These are phyloP conservation scores for Cystofilobasidium bisporidii DNA, from an alignment of 768 basidiomycete species.

Conservation along the genomic window DNA sequence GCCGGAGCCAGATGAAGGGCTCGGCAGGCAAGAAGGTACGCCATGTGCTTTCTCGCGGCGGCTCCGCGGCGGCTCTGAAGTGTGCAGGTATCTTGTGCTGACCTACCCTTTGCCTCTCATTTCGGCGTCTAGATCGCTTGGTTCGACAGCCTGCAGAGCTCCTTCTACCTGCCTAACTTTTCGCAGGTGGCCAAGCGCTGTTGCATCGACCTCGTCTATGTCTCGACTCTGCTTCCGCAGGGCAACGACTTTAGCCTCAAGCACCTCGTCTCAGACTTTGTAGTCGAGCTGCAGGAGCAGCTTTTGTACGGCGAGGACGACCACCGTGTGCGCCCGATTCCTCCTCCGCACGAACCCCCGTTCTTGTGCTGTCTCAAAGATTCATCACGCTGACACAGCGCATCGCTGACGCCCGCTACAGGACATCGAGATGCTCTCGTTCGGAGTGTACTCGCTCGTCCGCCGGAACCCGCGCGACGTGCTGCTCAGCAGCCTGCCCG, in stretches of 20 bases:
- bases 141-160: constrained; percentile 6
- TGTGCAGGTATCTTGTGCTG: too few relatives aligned
- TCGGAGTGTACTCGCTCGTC: not conserved
- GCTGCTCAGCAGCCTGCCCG: not conserved
- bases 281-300: constrained; percentile 11
- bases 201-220: constrained; percentile 11
- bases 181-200: constrained; percentile 6
- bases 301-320: constrained; percentile 7
- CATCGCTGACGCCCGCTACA: not conserved
- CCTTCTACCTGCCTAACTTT: constrained; percentile 12
- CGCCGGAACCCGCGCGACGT: constrained; percentile 5
- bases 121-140: constrained; percentile 6
- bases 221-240: constrained; percentile 4
- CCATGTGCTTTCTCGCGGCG: not conserved
- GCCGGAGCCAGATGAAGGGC: not conserved
- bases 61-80: not conserved
- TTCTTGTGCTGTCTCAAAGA: too few relatives aligned
- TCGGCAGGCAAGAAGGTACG: constrained; percentile 17
- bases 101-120: not conserved
- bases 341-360: too few relatives aligned
- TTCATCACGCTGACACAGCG: not conserved
- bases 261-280: constrained; percentile 13
- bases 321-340: not conserved
- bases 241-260: not conserved
- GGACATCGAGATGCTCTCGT: constrained; percentile 6